phyloP scores from a whole-genome alignment of 345 rosid species.

The Eucalyptus microcorys region DNA sequence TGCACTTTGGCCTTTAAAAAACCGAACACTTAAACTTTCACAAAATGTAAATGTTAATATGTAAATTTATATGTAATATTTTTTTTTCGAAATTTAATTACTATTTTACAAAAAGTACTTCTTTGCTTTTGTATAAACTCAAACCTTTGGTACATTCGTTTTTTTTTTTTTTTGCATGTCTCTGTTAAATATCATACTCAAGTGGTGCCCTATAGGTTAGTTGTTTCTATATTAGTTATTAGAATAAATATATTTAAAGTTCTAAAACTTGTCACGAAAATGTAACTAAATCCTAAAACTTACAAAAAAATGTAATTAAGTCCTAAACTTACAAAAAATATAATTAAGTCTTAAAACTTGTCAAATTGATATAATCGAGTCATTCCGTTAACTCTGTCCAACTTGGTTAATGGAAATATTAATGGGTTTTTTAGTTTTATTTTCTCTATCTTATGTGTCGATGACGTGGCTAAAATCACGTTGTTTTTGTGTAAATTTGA shows the following conservation, averaged over 20 bases:
- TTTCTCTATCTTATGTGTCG: not conserved
- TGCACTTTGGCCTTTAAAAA: not conserved
- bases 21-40: not conserved
- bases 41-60: not conserved
- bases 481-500: no score
- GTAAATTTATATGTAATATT: not conserved
- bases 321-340: no score
- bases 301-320: no score
- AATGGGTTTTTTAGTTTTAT: no score
- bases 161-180: not conserved
- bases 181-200: not conserved
- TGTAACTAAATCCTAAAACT: no score
- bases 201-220: not conserved
- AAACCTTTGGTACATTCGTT: not conserved
- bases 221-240: not conserved
- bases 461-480: not conserved
- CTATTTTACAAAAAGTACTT: not conserved
- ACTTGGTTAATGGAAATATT: no score
- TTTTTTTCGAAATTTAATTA: not conserved
- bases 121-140: not conserved
- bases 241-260: not conserved
- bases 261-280: no score
- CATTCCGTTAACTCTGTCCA: not conserved
- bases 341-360: not conserved
- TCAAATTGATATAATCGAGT: no score